These are phyloP conservation scores for Aphanomyces invadans DNA, from an alignment of 352 stramenopile species.

Conservation along the genomic window DNA sequence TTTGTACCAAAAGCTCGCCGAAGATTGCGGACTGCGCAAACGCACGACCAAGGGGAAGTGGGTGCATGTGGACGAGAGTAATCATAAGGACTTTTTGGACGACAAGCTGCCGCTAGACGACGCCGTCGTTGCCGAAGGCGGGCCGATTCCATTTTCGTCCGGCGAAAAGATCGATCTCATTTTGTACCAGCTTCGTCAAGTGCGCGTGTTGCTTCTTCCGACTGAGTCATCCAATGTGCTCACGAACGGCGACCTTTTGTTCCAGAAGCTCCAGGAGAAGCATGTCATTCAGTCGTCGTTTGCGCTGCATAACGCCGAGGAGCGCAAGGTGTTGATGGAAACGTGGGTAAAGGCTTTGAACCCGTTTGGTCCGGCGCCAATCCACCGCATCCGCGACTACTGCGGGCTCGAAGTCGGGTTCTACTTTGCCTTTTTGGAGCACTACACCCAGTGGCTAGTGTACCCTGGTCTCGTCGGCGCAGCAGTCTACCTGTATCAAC, in stretches of 20 bases:
- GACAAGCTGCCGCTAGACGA: conserved; percentile 30
- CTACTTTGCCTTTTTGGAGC: conserved; percentile 97
- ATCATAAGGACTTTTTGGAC: conserved; percentile 33
- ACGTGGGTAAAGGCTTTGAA: conserved; percentile 72
- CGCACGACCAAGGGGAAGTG: conserved; percentile 11
- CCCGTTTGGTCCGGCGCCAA: conserved; percentile 33
- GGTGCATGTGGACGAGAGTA: conserved; percentile 6
- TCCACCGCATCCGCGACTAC: conserved; percentile 59
- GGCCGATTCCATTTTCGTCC: conserved; percentile 35
- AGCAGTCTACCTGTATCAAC: conserved; percentile 82
- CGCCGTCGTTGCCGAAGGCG: background rate
- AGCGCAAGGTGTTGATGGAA: conserved; percentile 53
- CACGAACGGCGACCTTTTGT: conserved; percentile 50
- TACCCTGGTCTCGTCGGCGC: conserved; percentile 82
- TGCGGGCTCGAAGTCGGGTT: conserved; percentile 91
- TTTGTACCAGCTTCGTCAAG: conserved; percentile 54
- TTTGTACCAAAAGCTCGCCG: conserved; percentile 8
- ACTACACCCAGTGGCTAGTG: conserved; percentile 92
- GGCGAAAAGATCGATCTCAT: conserved; percentile 70
- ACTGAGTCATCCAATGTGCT: conserved; percentile 42
- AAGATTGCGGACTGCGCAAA: conserved; percentile 14
- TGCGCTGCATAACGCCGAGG: conserved; percentile 61
- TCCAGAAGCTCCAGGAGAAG: conserved; percentile 62
- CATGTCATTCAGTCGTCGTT: conserved; percentile 63
- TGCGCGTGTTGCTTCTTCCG: conserved; percentile 34